Conservation (phyloP, 164 flowering plant genomes). For the Vitis cinerea region DNA sequence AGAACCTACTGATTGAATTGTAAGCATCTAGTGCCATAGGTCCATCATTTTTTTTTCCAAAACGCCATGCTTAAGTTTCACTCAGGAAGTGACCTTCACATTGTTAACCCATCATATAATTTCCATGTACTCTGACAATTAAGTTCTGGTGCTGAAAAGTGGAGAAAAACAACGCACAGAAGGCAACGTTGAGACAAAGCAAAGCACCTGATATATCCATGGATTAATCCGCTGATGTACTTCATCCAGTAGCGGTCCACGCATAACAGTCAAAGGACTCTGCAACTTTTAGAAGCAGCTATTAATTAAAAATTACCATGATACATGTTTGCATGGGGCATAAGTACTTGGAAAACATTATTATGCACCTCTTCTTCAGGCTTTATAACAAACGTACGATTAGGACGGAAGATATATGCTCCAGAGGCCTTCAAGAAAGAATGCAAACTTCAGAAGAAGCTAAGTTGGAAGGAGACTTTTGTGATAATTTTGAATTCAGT, state of each 20-base stretch:
- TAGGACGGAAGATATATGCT: constrained; percentile 96
- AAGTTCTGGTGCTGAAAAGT: background rate
- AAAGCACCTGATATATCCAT: constrained; percentile 54
- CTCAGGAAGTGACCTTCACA: background rate
- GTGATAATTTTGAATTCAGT: background rate
- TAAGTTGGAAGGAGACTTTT: constrained; percentile 2
- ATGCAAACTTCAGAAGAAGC: background rate
- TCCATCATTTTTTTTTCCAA: background rate
- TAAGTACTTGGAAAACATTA: background rate
- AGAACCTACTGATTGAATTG: background rate
- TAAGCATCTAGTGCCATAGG: background rate
- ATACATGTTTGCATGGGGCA: background rate
- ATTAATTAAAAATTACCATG: background rate
- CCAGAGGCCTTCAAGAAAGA: constrained; percentile 43
- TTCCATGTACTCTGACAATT: background rate
- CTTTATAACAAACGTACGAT: constrained; percentile 58
- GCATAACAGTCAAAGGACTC: constrained; percentile 36
- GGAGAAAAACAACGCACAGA: background rate
- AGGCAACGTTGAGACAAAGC: background rate
- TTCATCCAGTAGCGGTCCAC: constrained; percentile 46
- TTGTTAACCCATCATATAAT: no score
- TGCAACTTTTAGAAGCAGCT: constrained; percentile 14
- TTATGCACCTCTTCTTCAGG: constrained; percentile 37
- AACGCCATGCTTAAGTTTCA: no score
- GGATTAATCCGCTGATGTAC: constrained; percentile 48